Evolutionary conservation across 805 yeast species (phyloP).

Genomic region (Suhomyces sp.): DNA sequence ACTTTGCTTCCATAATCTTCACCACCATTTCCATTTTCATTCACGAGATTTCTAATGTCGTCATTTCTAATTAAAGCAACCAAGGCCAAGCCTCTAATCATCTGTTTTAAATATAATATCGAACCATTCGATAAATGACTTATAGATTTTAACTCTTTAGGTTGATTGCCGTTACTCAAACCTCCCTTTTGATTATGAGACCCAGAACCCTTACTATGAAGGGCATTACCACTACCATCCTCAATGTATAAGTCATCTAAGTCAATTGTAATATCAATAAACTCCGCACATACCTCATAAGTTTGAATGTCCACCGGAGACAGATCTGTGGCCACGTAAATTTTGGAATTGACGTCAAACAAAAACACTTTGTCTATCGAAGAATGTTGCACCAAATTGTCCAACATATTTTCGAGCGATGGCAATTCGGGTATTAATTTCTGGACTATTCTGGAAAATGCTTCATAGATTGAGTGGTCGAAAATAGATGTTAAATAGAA

Average conservation of each 20-base stretch:
- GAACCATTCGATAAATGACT: conserved; percentile 81
- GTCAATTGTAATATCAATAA: conserved; percentile 91
- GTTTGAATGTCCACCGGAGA: conserved; percentile 94
- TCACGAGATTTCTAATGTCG: conserved; percentile 23
- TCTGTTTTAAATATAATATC: conserved; percentile 79
- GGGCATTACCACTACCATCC: conserved; percentile 21
- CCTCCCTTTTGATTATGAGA: conserved; percentile 11
- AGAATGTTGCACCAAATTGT: conserved; percentile 82
- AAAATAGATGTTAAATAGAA: conserved; percentile 92
- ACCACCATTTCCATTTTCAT: conserved; percentile 3
- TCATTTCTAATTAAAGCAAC: conserved; percentile 82
- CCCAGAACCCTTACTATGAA: no score
- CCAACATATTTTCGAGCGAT: conserved; percentile 82
- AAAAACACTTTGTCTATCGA: conserved; percentile 90
- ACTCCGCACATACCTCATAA: conserved; percentile 95
- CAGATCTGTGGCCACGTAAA: conserved; percentile 94
- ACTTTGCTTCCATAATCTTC: conserved; percentile 1
- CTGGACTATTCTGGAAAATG: conserved; percentile 90
- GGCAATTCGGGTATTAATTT: conserved; percentile 88
- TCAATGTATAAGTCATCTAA: conserved; percentile 66
- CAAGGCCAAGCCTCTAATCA: conserved; percentile 89
- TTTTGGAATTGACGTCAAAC: conserved; percentile 88
- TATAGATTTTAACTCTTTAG: conserved; percentile 56
- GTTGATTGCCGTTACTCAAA: conserved; percentile 8
- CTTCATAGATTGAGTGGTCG: conserved; percentile 95